Base-by-base conservation (phyloP, 495 filamentous ascomycete species). In the Neurospora sp. region DNA sequence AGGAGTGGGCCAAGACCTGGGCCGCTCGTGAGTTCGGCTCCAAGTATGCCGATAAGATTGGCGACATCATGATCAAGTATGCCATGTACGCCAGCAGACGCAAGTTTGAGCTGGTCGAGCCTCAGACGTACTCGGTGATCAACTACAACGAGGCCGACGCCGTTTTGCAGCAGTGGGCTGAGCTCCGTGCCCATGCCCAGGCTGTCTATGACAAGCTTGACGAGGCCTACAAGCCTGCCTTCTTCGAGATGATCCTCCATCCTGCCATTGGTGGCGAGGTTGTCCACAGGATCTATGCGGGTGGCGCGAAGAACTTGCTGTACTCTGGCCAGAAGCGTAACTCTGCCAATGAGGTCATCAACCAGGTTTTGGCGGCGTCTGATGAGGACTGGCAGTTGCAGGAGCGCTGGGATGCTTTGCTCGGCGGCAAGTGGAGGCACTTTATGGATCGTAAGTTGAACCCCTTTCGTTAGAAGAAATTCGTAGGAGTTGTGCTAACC, bases 81-180 rank as follows among this genome's bases (percentile, higher is more conserved):
- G 87, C 87, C 75, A 88, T 87, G 83, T 88, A 89, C 72, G 87
- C 90, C 5, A 87, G 83, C 12, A 82, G 90, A 10, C 85, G 91
- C 73, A 93, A 92, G 81, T 92, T 89, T 74, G 91, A 94, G 79
- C 84, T 90, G 5, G 81, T 93, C 0, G 90, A 92, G 72, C 85
- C 87, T 2, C 82, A 85, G 8, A 88, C 85, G 20, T 94, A 91
- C 81, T 90, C 86, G 37, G 77, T 90, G 10, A 83, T 92, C 75
- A 89, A 93, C 81, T 93, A 93, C 80, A 86, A 89, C 76, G 91
- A 94, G 82, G 90, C 89, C 11, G 91, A 92, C 39, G 84, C 83
- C 0, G 82, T 92, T 23, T 83, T 92, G 23, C 80, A 83, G n/a
- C 85, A 90, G 79, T 93, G 92, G 92, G 79, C 85, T 23, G 74